These are phyloP conservation scores for Naematelia aurantialba DNA, from an alignment of 768 basidiomycete genomes.

Conservation along the genomic window DNA sequence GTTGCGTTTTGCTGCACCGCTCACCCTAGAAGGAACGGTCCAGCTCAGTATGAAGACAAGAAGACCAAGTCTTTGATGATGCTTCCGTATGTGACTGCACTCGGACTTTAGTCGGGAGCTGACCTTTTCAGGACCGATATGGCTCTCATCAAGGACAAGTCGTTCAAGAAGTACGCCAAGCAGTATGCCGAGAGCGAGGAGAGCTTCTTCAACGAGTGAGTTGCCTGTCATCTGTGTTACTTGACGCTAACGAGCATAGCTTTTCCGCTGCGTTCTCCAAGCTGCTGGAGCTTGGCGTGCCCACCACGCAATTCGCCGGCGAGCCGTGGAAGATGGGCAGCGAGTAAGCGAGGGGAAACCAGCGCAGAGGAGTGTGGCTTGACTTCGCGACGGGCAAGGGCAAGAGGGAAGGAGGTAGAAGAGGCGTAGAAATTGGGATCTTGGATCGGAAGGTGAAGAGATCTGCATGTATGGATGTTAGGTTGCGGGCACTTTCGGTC, in stretches of 20 bases:
- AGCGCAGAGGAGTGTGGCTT: not conserved
- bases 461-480: not conserved
- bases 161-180: conserved; percentile 82
- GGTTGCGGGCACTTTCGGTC: no score
- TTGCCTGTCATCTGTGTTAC: conserved; percentile 17
- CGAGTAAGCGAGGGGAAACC: not conserved
- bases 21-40: conserved; percentile 49
- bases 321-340: conserved; percentile 72
- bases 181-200: conserved; percentile 80
- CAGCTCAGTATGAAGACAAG: conserved; percentile 92
- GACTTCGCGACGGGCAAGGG: no score
- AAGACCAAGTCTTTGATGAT: conserved; percentile 86
- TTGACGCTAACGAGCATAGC: conserved; percentile 53
- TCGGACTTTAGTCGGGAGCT: conserved; percentile 6
- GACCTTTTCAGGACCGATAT: conserved; percentile 67
- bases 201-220: conserved; percentile 91
- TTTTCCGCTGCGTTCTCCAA: conserved; percentile 74
- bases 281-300: conserved; percentile 92
- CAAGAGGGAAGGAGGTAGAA: not conserved
- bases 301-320: conserved; percentile 66
- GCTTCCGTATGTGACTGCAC: conserved; percentile 66
- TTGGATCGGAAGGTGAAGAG: not conserved
- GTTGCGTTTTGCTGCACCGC: not conserved
- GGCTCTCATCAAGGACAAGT: conserved; percentile 81
- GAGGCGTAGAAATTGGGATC: not conserved